phyloP scores from a whole-genome alignment of 345 rosid species.

The Ailanthus altissimus region DNA sequence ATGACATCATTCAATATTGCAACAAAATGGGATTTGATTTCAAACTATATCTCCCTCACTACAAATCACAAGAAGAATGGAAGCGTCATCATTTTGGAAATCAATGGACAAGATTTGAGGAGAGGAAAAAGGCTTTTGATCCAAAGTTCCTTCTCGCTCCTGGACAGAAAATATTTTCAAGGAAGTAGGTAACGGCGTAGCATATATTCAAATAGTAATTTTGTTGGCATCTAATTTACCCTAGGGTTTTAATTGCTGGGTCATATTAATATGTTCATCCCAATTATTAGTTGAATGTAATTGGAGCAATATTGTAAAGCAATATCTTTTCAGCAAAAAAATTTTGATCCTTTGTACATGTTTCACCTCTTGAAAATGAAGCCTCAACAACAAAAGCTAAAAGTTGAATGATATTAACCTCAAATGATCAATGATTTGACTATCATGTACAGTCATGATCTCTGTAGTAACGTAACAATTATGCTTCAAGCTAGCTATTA shows the following conservation, averaged over 20 bases:
- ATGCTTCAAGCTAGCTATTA: no score
- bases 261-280: slow-evolving; percentile 6
- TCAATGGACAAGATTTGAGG: slow-evolving; percentile 68
- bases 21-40: slow-evolving; percentile 54
- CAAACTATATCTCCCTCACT: slow-evolving; percentile 86
- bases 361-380: slow-evolving; percentile 2
- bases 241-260: slow-evolving; percentile 11
- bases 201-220: slow-evolving; percentile 17
- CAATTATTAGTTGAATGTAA: slow-evolving; percentile 12
- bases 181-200: slow-evolving; percentile 40
- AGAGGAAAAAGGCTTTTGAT: slow-evolving; percentile 70
- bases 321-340: not conserved
- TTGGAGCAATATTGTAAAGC: slow-evolving; percentile 27
- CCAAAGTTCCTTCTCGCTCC: slow-evolving; percentile 89
- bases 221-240: not conserved
- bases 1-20: slow-evolving; percentile 63
- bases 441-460: slow-evolving; percentile 7
- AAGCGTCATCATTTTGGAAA: slow-evolving; percentile 77
- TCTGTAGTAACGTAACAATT: slow-evolving; percentile 21
- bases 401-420: not conserved
- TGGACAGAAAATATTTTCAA: slow-evolving; percentile 77
- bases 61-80: slow-evolving; percentile 77
- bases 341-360: not conserved
- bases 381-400: not conserved
- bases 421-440: slow-evolving; percentile 27